phyloP scores from a whole-genome alignment of 2,329 filamentous ascomycete genomes.

The Hymenoscyphus fructigenus region DNA sequence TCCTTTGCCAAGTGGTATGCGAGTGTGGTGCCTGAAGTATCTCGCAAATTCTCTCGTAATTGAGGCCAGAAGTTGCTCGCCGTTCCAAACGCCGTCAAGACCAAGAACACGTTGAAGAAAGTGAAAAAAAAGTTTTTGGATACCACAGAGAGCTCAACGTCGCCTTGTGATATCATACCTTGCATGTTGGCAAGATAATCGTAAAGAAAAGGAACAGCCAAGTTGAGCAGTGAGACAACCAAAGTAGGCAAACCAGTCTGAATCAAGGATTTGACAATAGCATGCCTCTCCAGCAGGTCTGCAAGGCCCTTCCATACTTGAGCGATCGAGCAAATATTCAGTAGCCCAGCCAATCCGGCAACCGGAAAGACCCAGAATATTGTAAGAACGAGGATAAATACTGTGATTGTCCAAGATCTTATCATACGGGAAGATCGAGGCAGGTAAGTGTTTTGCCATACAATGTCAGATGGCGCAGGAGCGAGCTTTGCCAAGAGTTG shows the following conservation, averaged over 20 bases:
- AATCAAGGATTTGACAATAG: conserved; percentile 72
- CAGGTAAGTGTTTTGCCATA: conserved; percentile 92
- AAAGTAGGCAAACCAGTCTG: conserved; percentile 86
- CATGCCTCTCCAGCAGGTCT: conserved; percentile 64
- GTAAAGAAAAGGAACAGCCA: conserved; percentile 90
- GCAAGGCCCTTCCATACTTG: conserved; percentile 71
- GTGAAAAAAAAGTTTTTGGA: conserved; percentile 99
- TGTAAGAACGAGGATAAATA: conserved; percentile 78
- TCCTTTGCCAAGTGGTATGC: conserved; percentile 73
- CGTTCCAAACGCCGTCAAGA: conserved; percentile 87
- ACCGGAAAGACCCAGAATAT: conserved; percentile 87
- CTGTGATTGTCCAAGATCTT: conserved; percentile 79
- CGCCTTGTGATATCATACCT: conserved; percentile 91
- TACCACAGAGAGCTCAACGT: conserved; percentile 90
- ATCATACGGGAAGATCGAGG: conserved; percentile 71
- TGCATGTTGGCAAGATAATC: conserved; percentile 88
- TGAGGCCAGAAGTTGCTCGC: conserved; percentile 71
- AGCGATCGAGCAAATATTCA: conserved; percentile 79
- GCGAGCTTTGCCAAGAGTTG: conserved; percentile 82
- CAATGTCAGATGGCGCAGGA: conserved; percentile 86
- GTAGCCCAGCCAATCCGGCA: conserved; percentile 71
- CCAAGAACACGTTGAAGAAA: conserved; percentile 97
- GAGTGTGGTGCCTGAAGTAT: conserved; percentile 67
- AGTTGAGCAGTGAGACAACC: conserved; percentile 81
- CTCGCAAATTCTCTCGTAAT: conserved; percentile 71